phyloP scores from a whole-genome alignment of 352 stramenopile species.

The Blastocystis sp. region DNA sequence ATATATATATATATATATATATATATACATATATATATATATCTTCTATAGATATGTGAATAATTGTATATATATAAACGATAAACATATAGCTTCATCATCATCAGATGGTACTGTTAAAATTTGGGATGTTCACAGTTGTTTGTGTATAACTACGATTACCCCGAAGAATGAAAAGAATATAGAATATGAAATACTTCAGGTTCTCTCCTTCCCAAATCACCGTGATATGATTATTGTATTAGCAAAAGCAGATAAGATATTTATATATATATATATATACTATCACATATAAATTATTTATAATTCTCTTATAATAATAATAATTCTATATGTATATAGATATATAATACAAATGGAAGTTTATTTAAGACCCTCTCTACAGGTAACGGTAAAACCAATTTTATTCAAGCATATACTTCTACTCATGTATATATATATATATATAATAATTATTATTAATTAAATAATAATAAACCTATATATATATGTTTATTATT shows the following conservation, averaged over 20 bases:
- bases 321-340: no score
- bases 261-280: not conserved
- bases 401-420: not conserved
- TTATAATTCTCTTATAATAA: no score
- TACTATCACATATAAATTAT: not conserved
- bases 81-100: constrained; percentile 49
- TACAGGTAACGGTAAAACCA: not conserved
- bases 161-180: constrained; percentile 40
- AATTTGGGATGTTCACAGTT: constrained; percentile 62
- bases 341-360: not conserved
- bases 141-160: constrained; percentile 57
- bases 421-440: constrained; percentile 3
- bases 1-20: no score
- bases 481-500: no score
- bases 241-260: not conserved
- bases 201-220: constrained; percentile 5
- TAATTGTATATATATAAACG: constrained; percentile 54
- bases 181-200: not conserved
- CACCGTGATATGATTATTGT: constrained; percentile 7
- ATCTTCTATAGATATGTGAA: constrained; percentile 56
- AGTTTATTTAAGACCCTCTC: not conserved
- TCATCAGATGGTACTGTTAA: constrained; percentile 70
- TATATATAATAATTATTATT: no score
- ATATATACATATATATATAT: constrained; percentile 54
- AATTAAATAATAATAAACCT: no score